A percentile compares a stretch with the other conserved stretches of the same genome.
Conservation (phyloP, 73 alveolate species). For the Urostyla sp. region DNA sequence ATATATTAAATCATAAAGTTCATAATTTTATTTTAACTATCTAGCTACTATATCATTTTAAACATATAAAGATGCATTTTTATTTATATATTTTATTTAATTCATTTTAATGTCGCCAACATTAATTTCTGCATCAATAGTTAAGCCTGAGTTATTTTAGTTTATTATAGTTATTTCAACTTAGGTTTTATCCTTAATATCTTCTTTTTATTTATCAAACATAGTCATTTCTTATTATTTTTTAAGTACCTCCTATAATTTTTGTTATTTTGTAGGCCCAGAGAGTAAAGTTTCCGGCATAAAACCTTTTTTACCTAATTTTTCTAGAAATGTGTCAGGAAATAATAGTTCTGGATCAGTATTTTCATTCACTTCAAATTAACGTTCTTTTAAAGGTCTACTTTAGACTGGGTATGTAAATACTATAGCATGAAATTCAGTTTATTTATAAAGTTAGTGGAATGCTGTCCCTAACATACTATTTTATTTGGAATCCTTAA, state of each 20-base stretch:
- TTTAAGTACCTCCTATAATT: background rate
- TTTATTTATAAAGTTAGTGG: slow-evolving; percentile 2
- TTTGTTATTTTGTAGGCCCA: slow-evolving; percentile 17
- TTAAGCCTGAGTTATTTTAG: slow-evolving; percentile 6
- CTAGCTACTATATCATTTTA: background rate
- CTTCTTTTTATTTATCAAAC: slow-evolving; percentile 8
- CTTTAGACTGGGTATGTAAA: background rate
- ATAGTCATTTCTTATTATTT: background rate
- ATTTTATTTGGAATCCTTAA: background rate
- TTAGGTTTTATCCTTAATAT: background rate
- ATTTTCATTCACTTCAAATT: background rate
- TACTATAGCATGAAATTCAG: background rate
- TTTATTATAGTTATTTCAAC: slow-evolving; percentile 7
- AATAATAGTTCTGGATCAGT: background rate
- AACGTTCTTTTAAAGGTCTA: background rate
- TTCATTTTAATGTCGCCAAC: background rate
- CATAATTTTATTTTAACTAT: background rate
- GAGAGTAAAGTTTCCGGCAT: slow-evolving; percentile 3
- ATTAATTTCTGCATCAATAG: background rate
- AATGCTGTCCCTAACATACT: background rate
- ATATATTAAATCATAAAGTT: background rate
- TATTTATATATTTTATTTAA: background rate
- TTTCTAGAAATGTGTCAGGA: background rate
- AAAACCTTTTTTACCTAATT: background rate
- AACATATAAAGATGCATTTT: slow-evolving; percentile 2